Conservation (phyloP, 345 rosid genomes). For the Eucalyptus curtisii region DNA sequence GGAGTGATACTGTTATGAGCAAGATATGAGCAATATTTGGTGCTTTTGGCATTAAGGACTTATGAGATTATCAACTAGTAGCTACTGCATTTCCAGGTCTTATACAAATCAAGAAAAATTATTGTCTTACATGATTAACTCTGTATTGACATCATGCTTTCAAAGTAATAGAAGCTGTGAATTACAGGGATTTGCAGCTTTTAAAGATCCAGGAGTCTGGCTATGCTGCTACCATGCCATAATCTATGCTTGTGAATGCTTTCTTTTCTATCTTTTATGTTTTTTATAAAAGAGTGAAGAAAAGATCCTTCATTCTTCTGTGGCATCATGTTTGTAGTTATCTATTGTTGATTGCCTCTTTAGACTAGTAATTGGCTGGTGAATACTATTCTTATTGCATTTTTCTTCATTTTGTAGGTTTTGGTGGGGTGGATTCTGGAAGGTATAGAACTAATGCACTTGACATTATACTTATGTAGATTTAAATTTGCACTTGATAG, state of each 20-base stretch:
- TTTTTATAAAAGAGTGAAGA: neutral
- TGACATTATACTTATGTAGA: neutral
- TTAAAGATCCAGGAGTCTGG: neutral
- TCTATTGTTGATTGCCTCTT: neutral
- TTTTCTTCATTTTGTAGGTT: constrained; percentile 47
- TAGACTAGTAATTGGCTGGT: neutral
- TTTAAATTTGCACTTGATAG: neutral
- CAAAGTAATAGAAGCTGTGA: neutral
- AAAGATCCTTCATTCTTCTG: neutral
- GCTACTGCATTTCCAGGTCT: neutral
- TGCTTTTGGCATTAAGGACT: neutral
- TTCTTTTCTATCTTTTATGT: neutral
- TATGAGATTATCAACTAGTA: neutral
- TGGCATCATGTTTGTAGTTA: neutral
- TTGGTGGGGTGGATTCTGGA: constrained; percentile 99
- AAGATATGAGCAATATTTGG: neutral
- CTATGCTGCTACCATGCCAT: neutral
- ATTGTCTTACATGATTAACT: neutral
- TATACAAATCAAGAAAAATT: neutral
- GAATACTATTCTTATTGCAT: neutral
- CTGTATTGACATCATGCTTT: neutral
- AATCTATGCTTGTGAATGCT: neutral
- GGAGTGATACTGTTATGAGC: neutral
- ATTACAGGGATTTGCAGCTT: neutral
- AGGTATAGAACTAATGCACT: constrained; percentile 35